Evolutionary conservation across 1,139 yeast species (phyloP).

Genomic region (Kluyveromyces marxianus): DNA sequence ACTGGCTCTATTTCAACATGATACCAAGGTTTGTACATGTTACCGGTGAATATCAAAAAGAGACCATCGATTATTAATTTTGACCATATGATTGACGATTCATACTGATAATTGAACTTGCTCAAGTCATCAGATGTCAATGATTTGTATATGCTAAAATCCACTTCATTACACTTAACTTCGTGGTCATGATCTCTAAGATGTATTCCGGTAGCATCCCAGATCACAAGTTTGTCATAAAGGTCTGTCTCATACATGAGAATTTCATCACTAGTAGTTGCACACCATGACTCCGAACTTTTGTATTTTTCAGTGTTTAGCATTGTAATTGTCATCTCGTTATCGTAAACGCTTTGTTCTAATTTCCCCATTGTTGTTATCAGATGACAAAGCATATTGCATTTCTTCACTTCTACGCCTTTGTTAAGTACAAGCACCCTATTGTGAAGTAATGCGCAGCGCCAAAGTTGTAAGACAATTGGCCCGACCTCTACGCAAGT

Average conservation of each 20-base stretch:
- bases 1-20: constrained; percentile 1
- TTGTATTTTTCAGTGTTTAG: neutral
- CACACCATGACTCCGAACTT: constrained; percentile 2
- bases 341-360: neutral
- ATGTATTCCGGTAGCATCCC: constrained; percentile 3
- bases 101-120: constrained; percentile 1
- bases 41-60: constrained; percentile 2
- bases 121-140: neutral
- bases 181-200: neutral
- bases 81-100: constrained; percentile 5
- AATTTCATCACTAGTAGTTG: constrained; percentile 5
- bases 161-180: constrained; percentile 4
- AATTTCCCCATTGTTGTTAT: constrained; percentile 27
- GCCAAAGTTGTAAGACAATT: constrained; percentile 61
- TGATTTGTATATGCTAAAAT: constrained; percentile 4
- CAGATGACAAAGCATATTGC: constrained; percentile 43
- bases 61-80: constrained; percentile 4
- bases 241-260: neutral
- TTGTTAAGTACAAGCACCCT: constrained; percentile 51
- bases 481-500: constrained; percentile 50
- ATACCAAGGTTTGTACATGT: constrained; percentile 4
- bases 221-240: constrained; percentile 1
- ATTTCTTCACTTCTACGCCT: constrained; percentile 33
- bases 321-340: constrained; percentile 3
- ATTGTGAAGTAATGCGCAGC: constrained; percentile 55